These are phyloP conservation scores for Gaeumannomyces tritici DNA, from an alignment of 2,329 filamentous ascomycete species.

Conservation along the genomic window DNA sequence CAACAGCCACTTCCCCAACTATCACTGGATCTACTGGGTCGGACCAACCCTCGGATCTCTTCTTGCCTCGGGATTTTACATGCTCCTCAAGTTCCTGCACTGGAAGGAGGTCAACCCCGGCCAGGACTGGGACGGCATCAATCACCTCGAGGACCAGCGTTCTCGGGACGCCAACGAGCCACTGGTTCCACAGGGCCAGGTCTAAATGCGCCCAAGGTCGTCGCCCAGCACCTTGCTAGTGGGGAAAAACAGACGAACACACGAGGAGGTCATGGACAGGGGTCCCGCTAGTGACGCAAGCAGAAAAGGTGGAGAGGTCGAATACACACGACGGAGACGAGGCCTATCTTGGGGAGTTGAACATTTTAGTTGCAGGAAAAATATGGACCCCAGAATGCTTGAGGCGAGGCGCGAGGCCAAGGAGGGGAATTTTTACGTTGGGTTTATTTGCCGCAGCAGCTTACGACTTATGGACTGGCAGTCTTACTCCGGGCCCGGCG, in stretches of 20 bases:
- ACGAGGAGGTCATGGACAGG: not conserved
- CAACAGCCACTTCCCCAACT: conserved; percentile 2
- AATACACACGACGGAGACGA: not conserved
- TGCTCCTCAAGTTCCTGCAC: conserved; percentile 38
- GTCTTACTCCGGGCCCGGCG: not conserved
- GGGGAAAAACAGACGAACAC: not conserved
- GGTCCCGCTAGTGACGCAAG: not conserved
- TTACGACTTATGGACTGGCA: not conserved
- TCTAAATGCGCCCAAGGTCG: not conserved
- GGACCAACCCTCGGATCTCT: conserved; percentile 40
- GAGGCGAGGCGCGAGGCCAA: not conserved
- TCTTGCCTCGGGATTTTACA: conserved; percentile 39
- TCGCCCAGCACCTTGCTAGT: not conserved
- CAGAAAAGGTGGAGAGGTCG: not conserved
- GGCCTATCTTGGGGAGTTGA: not conserved
- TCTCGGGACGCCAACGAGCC: not conserved
- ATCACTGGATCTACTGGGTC: conserved; percentile 45
- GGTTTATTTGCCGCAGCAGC: not conserved
- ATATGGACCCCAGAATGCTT: not conserved
- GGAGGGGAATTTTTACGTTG: not conserved
- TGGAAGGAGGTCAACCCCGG: conserved; percentile 41
- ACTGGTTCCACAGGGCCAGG: not conserved
- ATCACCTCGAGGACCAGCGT: not conserved
- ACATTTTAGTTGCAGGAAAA: not conserved
- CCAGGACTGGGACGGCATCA: conserved; percentile 25